These are phyloP conservation scores for Arthrobotrys pseudoclavata DNA, from an alignment of 2,329 filamentous ascomycete species.

Conservation along the genomic window DNA sequence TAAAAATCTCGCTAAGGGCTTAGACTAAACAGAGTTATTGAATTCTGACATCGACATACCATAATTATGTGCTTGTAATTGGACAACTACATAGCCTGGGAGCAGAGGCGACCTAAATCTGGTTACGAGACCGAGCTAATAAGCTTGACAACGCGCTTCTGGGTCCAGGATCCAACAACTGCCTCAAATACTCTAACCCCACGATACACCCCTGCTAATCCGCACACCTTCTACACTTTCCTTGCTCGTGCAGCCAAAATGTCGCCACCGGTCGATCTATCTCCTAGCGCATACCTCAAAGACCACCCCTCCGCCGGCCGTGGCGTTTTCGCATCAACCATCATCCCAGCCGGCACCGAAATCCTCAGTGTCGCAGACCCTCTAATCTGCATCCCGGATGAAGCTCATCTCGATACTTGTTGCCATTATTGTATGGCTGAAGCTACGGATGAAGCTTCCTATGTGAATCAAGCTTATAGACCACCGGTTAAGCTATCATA, in stretches of 20 bases:
- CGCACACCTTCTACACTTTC: not conserved
- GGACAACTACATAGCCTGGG: too few species aligned
- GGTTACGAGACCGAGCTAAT: not conserved
- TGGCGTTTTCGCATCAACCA: constrained; percentile 71
- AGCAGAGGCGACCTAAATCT: too few species aligned
- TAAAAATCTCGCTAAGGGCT: too few species aligned
- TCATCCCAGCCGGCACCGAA: constrained; percentile 69
- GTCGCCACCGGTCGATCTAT: constrained; percentile 37
- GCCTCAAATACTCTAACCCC: not conserved
- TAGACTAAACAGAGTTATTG: too few species aligned
- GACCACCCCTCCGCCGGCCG: constrained; percentile 66
- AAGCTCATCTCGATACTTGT: constrained; percentile 69
- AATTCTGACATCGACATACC: too few species aligned
- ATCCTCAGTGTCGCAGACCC: constrained; percentile 70
- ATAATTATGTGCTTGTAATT: too few species aligned
- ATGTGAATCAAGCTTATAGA: constrained; percentile 57
- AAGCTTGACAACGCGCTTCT: constrained; percentile 1
- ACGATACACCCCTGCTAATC: constrained; percentile 5
- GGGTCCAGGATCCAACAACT: constrained; percentile 15
- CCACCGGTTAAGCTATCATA: constrained; percentile 67
- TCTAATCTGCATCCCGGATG: constrained; percentile 71
- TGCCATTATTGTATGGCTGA: constrained; percentile 73
- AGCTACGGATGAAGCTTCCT: constrained; percentile 50
- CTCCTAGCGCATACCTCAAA: constrained; percentile 44
- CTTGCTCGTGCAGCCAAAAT: constrained; percentile 18